These are phyloP conservation scores for Ensete ventricosum DNA, from an alignment of 176 grass and related monocot species.

Conservation along the genomic window DNA sequence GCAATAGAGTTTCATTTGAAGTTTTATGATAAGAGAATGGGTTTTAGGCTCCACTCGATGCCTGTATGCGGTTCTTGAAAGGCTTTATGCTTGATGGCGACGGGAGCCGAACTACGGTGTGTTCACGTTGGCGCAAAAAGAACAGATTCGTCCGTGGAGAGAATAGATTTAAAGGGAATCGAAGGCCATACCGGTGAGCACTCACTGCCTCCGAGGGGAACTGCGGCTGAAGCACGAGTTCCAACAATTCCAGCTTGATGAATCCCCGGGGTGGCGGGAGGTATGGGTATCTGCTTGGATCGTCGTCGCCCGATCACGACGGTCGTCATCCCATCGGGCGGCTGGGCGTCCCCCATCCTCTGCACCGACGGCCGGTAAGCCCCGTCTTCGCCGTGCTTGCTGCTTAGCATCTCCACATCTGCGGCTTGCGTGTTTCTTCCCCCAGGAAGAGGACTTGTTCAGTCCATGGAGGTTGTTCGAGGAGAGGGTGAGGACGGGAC, in stretches of 20 bases:
- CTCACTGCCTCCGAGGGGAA: background rate
- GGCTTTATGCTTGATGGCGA: too few relatives aligned
- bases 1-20: too few relatives aligned
- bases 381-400: background rate
- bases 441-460: constrained; percentile 29
- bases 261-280: background rate
- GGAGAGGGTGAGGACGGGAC: constrained; percentile 36
- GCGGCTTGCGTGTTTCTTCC: too few relatives aligned
- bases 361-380: background rate
- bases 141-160: background rate
- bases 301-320: background rate
- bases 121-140: background rate
- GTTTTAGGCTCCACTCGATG: too few relatives aligned
- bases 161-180: background rate
- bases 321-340: too few relatives aligned
- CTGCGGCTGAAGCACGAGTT: background rate
- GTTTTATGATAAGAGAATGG: too few relatives aligned
- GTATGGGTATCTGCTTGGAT: background rate
- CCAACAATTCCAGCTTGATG: background rate
- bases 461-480: constrained; percentile 38
- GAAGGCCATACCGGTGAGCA: background rate
- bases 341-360: background rate
- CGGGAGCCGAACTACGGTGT: too few relatives aligned
- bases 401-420: background rate
- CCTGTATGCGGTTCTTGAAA: too few relatives aligned